Conservation (phyloP, 257 asterid species). For the Ehretia macrophylla region DNA sequence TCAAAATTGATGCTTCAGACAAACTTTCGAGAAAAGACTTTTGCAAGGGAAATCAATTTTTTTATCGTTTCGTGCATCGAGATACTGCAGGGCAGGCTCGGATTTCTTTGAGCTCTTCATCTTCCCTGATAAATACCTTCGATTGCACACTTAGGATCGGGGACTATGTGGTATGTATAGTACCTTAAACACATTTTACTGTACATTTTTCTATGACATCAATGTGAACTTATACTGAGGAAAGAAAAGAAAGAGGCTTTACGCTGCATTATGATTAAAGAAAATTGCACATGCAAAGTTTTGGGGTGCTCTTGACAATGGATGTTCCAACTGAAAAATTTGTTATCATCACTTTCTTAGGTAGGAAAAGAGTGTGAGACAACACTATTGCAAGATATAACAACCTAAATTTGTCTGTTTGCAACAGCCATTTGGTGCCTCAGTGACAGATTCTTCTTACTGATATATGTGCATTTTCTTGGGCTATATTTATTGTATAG, state of each 20-base stretch:
- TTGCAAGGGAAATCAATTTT: constrained; percentile 42
- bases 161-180: constrained; percentile 68
- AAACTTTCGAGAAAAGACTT: constrained; percentile 26
- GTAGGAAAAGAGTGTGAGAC: constrained; percentile 4
- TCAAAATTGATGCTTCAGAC: constrained; percentile 59
- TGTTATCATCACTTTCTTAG: background rate
- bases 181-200: background rate
- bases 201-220: constrained; percentile 5
- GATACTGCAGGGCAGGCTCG: constrained; percentile 29
- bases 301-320: background rate
- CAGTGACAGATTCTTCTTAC: background rate
- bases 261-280: constrained; percentile 5
- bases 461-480: constrained; percentile 1
- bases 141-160: constrained; percentile 53
- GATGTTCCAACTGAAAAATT: background rate
- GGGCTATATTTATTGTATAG: background rate
- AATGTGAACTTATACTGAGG: too few species aligned
- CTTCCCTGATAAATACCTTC: constrained; percentile 28
- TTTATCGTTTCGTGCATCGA: constrained; percentile 59
- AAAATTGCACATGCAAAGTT: constrained; percentile 1
- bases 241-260: too few species aligned
- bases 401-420: background rate
- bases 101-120: constrained; percentile 33
- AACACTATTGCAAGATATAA: background rate
- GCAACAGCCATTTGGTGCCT: background rate